phyloP scores from a whole-genome alignment of 805 yeast species.

The Yamadazyma nakazawae region DNA sequence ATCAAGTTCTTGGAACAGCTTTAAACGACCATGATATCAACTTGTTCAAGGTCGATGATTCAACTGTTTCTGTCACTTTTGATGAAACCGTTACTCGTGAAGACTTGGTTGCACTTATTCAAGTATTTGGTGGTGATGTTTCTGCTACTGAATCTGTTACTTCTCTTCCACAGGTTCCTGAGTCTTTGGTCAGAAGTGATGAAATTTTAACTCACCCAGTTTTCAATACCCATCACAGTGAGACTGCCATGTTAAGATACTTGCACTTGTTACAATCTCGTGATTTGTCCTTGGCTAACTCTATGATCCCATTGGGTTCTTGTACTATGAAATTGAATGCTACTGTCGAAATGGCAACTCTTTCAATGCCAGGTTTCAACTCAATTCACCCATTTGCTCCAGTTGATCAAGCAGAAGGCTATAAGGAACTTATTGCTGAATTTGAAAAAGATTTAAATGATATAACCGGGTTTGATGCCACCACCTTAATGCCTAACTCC shows the following conservation, averaged over 20 bases:
- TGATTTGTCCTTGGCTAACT: conserved; percentile 89
- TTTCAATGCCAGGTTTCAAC: conserved; percentile 92
- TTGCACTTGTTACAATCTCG: conserved; percentile 76
- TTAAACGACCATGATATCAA: conserved; percentile 65
- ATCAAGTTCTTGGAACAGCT: conserved; percentile 55
- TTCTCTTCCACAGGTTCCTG: conserved; percentile 34
- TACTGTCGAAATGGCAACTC: conserved; percentile 90
- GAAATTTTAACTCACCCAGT: conserved; percentile 66
- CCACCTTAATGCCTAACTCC: conserved; percentile 93
- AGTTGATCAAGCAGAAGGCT: conserved; percentile 82
- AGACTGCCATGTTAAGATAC: conserved; percentile 92
- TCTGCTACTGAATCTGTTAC: conserved; percentile 11
- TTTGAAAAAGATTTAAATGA: conserved; percentile 82
- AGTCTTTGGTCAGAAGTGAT: conserved; percentile 52
- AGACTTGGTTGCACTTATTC: conserved; percentile 54
- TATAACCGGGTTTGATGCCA: conserved; percentile 89
- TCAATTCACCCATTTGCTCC: conserved; percentile 94
- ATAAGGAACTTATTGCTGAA: conserved; percentile 67
- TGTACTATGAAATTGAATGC: conserved; percentile 98
- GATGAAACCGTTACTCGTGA: conserved; percentile 77
- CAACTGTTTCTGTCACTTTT: conserved; percentile 71
- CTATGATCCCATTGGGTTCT: conserved; percentile 97
- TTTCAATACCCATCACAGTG: conserved; percentile 86
- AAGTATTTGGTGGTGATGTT: conserved; percentile 10
- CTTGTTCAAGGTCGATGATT: conserved; percentile 59